Conservation (phyloP, 202 grass and related monocot species). For the Setaria italica region DNA sequence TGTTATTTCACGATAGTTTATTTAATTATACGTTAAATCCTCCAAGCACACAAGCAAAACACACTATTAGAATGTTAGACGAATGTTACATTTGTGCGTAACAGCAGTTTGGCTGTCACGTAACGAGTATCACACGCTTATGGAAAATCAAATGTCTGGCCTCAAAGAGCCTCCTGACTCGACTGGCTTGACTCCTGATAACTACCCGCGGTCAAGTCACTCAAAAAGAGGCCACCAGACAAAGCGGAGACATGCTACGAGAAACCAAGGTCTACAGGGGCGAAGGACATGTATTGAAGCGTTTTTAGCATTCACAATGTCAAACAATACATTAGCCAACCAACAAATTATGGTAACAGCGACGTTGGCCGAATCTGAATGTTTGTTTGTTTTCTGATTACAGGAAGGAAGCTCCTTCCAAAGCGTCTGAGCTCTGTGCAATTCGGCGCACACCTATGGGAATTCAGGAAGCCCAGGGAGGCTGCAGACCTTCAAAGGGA, state of each 20-base stretch:
- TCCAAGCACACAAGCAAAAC: too few species aligned
- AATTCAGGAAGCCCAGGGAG: slow-evolving; percentile 43
- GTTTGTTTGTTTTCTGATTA: slow-evolving; percentile 38
- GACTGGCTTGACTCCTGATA: too few species aligned
- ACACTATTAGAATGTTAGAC: too few species aligned
- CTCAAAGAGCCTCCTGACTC: too few species aligned
- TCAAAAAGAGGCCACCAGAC: not conserved
- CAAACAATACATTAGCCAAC: slow-evolving; percentile 32
- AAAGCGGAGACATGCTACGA: too few species aligned
- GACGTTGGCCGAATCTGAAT: not conserved
- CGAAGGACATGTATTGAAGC: not conserved
- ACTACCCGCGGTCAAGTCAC: too few species aligned
- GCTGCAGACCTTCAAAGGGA: slow-evolving; percentile 3
- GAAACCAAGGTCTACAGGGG: not conserved
- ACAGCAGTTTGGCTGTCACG: too few species aligned
- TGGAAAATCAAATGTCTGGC: too few species aligned
- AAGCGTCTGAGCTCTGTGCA: not conserved
- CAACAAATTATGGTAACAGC: slow-evolving; percentile 5
- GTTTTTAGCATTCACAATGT: slow-evolving; percentile 41
- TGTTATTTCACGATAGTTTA: too few species aligned
- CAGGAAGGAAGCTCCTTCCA: slow-evolving; percentile 21
- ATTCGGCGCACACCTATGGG: not conserved
- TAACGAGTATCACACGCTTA: too few species aligned
- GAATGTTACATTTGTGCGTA: too few species aligned
- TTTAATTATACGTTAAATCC: too few species aligned